phyloP scores from a whole-genome alignment of 345 rosid genomes.

The Sisymbrium irio region DNA sequence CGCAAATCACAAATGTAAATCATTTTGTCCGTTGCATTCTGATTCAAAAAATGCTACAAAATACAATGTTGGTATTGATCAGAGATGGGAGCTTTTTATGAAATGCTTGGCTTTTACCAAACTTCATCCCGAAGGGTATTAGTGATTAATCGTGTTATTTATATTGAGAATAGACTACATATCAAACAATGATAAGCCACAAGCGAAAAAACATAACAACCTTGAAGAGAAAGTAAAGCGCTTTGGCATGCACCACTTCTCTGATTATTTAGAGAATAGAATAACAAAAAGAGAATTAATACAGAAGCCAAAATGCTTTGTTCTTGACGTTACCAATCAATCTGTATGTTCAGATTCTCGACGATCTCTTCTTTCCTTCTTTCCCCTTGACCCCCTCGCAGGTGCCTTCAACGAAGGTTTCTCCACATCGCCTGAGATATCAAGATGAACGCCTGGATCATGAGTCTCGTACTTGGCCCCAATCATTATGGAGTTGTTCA shows the following conservation, averaged over 20 bases:
- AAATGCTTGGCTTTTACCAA: no score
- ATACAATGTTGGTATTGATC: no score
- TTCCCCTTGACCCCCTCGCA: conserved; percentile 7
- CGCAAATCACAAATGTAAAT: no score
- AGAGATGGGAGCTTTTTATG: no score
- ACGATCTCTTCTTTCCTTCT: conserved; percentile 26
- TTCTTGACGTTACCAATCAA: conserved; percentile 11
- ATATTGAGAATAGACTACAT: neutral
- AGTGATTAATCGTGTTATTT: neutral
- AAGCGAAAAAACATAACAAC: conserved; percentile 2
- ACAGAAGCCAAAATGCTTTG: conserved; percentile 10
- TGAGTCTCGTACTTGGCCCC: conserved; percentile 59
- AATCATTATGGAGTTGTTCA: conserved; percentile 88
- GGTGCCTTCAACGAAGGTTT: conserved; percentile 24
- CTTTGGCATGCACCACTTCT: conserved; percentile 24
- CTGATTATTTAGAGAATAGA: conserved; percentile 25
- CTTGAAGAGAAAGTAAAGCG: conserved; percentile 19
- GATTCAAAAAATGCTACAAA: no score
- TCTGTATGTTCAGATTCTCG: conserved; percentile 23
- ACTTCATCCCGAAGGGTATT: no score
- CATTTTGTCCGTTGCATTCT: no score
- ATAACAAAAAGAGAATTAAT: neutral
- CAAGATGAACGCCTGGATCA: conserved; percentile 91
- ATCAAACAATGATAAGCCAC: neutral
- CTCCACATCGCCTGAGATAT: conserved; percentile 45